Evolutionary conservation across 2,329 filamentous ascomycete genomes (phyloP).

Genomic region (Aspergillus nomiae): DNA sequence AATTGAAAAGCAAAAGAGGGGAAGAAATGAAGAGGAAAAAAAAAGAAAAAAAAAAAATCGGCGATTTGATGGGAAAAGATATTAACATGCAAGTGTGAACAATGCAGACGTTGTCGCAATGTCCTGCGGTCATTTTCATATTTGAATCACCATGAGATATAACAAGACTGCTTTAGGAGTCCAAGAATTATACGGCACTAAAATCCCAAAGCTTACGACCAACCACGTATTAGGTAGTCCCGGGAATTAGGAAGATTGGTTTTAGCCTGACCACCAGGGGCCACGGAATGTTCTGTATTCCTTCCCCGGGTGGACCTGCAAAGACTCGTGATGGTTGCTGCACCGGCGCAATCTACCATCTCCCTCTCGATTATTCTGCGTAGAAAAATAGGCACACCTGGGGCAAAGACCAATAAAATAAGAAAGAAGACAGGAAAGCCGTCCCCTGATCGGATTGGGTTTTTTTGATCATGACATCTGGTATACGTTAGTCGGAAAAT

Average conservation of each 20-base stretch:
- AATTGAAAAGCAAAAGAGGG: neutral
- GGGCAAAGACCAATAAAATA: too few relatives aligned
- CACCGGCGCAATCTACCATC: neutral
- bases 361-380: neutral
- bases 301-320: constrained; percentile 16
- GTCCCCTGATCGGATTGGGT: neutral
- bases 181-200: neutral
- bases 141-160: neutral
- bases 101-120: neutral
- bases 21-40: neutral
- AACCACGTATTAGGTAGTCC: constrained; percentile 17
- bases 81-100: neutral
- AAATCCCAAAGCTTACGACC: neutral
- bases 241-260: constrained; percentile 22
- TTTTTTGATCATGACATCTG: neutral
- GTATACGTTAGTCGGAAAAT: neutral
- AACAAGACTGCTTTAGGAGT: neutral
- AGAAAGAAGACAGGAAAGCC: neutral
- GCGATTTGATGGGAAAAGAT: neutral
- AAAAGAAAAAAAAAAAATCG: neutral
- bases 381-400: neutral
- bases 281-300: constrained; percentile 23
- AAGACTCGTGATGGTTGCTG: neutral
- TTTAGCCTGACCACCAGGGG: constrained; percentile 19
- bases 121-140: neutral